Percentiles rank a stretch among this genome's conserved stretches.
Evolutionary conservation across 306 rosid species (phyloP).

Genomic region (Quercus wislizeni): DNA sequence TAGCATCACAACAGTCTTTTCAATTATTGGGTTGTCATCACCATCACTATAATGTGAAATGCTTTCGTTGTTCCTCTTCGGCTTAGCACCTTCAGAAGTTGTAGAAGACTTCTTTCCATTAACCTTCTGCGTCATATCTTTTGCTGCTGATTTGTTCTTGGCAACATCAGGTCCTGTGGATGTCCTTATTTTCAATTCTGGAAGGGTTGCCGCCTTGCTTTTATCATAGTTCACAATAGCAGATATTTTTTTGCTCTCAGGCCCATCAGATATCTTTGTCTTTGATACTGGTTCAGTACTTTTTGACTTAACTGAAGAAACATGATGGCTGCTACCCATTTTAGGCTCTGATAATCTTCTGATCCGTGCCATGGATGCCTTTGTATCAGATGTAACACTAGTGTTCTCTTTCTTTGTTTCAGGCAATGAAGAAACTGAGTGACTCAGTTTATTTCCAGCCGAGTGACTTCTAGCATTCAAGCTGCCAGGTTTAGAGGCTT

Average conservation of each 20-base stretch:
- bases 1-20: slow-evolving; percentile 82
- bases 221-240: slow-evolving; percentile 76
- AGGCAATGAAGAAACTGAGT: slow-evolving; percentile 73
- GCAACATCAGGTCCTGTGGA: slow-evolving; percentile 51
- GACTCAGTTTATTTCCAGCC: slow-evolving; percentile 59
- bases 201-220: slow-evolving; percentile 84
- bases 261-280: slow-evolving; percentile 48
- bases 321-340: slow-evolving; percentile 45
- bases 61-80: slow-evolving; percentile 38
- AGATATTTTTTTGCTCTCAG: slow-evolving; percentile 76
- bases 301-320: slow-evolving; percentile 48
- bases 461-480: slow-evolving; percentile 48
- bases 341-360: slow-evolving; percentile 96
- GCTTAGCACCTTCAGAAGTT: slow-evolving; percentile 41
- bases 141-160: slow-evolving; percentile 40
- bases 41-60: slow-evolving; percentile 39
- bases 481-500: slow-evolving; percentile 65
- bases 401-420: slow-evolving; percentile 65
- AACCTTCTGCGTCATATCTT: slow-evolving; percentile 49
- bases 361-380: slow-evolving; percentile 73
- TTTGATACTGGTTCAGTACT: slow-evolving; percentile 39
- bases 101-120: slow-evolving; percentile 37
- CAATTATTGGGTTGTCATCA: slow-evolving; percentile 73
- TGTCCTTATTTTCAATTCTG: slow-evolving; percentile 88
- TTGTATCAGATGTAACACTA: slow-evolving; percentile 51